phyloP scores from a whole-genome alignment of 306 rosid species.

The Phaseolus lunatus region DNA sequence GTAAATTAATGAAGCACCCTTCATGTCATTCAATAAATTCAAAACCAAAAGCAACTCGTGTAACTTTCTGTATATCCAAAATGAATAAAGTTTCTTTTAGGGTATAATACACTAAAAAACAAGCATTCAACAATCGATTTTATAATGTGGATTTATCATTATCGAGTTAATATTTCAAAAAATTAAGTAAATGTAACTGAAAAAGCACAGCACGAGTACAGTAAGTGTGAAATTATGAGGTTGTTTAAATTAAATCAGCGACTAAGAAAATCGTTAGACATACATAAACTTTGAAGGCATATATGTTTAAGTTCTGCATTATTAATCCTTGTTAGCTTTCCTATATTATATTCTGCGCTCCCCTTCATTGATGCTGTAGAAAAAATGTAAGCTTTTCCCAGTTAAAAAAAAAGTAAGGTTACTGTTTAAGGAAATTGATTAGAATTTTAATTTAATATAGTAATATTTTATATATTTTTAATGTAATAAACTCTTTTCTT shows the following conservation, averaged over 20 bases:
- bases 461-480: neutral
- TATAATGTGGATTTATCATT: too few species aligned
- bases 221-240: too few species aligned
- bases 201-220: too few species aligned
- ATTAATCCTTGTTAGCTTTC: neutral
- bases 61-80: neutral
- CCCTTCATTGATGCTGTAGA: neutral
- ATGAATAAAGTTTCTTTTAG: too few species aligned
- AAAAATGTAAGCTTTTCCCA: neutral
- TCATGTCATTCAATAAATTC: slow-evolving; percentile 3
- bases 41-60: neutral
- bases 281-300: too few species aligned
- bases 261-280: too few species aligned
- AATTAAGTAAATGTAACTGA: too few species aligned
- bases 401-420: neutral
- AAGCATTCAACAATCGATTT: too few species aligned
- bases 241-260: too few species aligned
- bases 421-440: neutral
- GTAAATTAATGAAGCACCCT: slow-evolving; percentile 14
- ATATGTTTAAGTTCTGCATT: neutral
- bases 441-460: neutral
- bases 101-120: too few species aligned
- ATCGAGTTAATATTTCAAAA: too few species aligned
- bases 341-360: neutral
- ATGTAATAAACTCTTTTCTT: neutral